Evolutionary conservation across 768 basidiomycete species (phyloP), one percentile per base, ranked within the genome.

Genomic region (Strobilomyces echinocephalus): DNA sequence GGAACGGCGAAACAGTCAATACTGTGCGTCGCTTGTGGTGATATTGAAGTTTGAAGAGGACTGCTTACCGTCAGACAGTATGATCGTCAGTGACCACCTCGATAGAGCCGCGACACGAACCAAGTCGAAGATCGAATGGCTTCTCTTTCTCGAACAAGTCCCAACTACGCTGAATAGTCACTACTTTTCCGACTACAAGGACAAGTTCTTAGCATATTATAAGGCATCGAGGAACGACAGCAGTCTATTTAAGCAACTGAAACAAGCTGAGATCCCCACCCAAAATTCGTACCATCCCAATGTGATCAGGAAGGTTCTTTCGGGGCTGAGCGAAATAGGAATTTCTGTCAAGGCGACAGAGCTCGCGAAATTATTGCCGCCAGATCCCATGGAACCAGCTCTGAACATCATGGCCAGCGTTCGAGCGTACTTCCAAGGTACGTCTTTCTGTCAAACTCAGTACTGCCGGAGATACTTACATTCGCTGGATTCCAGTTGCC

Each of bases 391-490:
- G 35, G 35, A 36, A 15, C 15, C 14, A 7, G 35, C 35, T 5
- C 15, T 36, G 35, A 16, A 7, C 4, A 85, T 88, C 60, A 88
- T 89, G 85, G 84, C 84, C 0, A 78, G 82, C 49, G 84, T 87
- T 1, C 74, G 84, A 5, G 85, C 83, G 0, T 88, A 88, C 57
- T 88, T 88, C 65, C 84, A 88, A 75, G 86, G 88, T 85, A 59
- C n/a, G 24, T 30, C 6, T 30, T 3, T 30, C 30, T 30, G 41
- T 35, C n/a, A n/a, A 15, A 1, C 11, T 11, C 7, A 1, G 14
- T 3, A 18, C n/a, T 4, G 30, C 11, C 0, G 11, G 30, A 28
- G 15, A 47, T 42, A 2, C 16, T 24, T 18, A 42, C 26, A 53
- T 40, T 34, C 11, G 31, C 36, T n/a, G 12, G 21, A 30, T 20